Base-by-base conservation (phyloP, 148 eudicot species). In the Chenopodium quinoa region DNA sequence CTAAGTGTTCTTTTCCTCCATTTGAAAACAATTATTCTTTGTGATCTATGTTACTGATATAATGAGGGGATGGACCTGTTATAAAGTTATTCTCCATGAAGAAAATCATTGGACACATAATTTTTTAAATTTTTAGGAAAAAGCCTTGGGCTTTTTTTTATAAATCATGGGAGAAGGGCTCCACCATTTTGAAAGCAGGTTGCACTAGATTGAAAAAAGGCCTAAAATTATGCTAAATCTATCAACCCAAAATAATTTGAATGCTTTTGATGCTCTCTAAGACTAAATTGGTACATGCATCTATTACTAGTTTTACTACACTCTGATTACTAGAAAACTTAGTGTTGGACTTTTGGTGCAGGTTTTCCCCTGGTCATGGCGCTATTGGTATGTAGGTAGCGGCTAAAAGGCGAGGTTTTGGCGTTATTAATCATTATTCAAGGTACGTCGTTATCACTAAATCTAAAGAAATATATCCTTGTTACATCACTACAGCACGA, bases 321-420 rank as follows among this genome's bases (percentile, higher is more conserved):
- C 27, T 22, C 25, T 37, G 70, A 50, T 74, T 68, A 25, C 63
- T 37, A 44, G 54, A 27, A 27, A 52, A 52, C 56, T 8, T 14
- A 37, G 6, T 83, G 70, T 73, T 44, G 69, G 56, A 32, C 76
- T 54, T 64, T 66, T 23, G 68, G 34, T 82, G 32, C 84, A 94
- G 97, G 88, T 88, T 90, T 83, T 85, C 97, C 75, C 82, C 96
- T 40, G 90, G 93, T 47, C 93, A 87, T 82, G 98, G 91, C 62
- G 82, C 77, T 19, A 63, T 80, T 12, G 97, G 88, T 78, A 92
- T 94, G 98, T 94, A 89, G 83, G 66, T 62, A 32, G 80, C 71
- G 90, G 66, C 54, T 50, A 68, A 48, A 37, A 48, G 62, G 29
- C 75, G 73, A n/a, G 50, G 2, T 78, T 52, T 76, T 78, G 65